phyloP scores from a whole-genome alignment of 495 filamentous ascomycete genomes.

The Parachaetomium inaequale region DNA sequence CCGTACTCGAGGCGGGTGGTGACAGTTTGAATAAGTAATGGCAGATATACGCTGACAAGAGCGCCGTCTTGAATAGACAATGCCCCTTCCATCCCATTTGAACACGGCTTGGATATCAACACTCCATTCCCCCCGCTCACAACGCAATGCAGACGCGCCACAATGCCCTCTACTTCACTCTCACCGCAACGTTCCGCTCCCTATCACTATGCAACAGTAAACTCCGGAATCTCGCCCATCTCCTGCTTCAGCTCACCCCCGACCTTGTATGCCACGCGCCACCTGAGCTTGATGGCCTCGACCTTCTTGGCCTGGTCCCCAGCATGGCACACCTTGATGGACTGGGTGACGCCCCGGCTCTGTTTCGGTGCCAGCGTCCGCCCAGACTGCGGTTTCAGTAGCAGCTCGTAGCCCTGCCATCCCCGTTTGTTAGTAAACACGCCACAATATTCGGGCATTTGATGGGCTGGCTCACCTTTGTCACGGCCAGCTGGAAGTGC shows the following conservation, averaged over 20 bases:
- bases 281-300: conserved; percentile 76
- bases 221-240: conserved; percentile 82
- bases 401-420: conserved; percentile 69
- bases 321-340: conserved; percentile 63
- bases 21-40: too few species aligned
- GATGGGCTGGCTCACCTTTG: conserved; percentile 62
- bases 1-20: too few species aligned
- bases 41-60: too few species aligned
- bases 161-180: neutral
- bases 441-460: neutral
- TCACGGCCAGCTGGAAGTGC: conserved; percentile 88
- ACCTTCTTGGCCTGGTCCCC: conserved; percentile 69
- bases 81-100: neutral
- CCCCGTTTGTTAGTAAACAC: neutral
- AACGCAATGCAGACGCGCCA: neutral
- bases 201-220: conserved; percentile 59
- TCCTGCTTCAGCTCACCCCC: conserved; percentile 61
- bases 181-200: neutral
- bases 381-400: conserved; percentile 78
- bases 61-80: too few species aligned
- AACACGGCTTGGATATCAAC: conserved; percentile 4
- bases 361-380: conserved; percentile 70
- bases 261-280: conserved; percentile 77
- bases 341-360: conserved; percentile 74
- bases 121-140: neutral